These are phyloP conservation scores for Sphenostylis stenocarpa DNA, from an alignment of 306 rosid species.

Conservation along the genomic window DNA sequence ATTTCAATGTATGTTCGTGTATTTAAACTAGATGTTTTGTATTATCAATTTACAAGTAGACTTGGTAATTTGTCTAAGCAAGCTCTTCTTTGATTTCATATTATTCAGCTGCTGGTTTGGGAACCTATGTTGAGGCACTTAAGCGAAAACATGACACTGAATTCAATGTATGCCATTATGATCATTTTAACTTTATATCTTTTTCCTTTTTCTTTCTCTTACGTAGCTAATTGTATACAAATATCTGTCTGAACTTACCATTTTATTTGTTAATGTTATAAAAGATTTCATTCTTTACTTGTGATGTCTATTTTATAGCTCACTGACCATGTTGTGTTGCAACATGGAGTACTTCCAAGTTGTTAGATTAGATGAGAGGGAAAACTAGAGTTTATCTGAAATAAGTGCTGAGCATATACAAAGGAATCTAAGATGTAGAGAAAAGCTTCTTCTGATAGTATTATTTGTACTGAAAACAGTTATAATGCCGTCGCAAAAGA, in stretches of 20 bases:
- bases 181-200: neutral
- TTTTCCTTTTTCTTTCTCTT: neutral
- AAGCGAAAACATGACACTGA: conserved; percentile 82
- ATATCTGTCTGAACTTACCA: neutral
- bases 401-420: no score
- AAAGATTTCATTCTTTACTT: neutral
- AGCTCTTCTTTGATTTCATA: conserved; percentile 18
- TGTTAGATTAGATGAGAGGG: conserved; percentile 8
- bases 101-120: conserved; percentile 92
- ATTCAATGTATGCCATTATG: conserved; percentile 64
- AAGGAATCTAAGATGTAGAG: no score
- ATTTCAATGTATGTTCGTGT: neutral
- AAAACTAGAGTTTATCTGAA: neutral
- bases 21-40: neutral
- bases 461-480: no score
- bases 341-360: neutral
- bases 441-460: no score
- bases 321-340: neutral
- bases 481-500: no score
- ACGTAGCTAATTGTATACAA: neutral
- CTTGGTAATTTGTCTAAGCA: neutral
- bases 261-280: conserved; percentile 17
- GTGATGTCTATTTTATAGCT: conserved; percentile 1
- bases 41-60: neutral
- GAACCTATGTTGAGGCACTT: conserved; percentile 92